phyloP scores from a whole-genome alignment of 306 rosid genomes.

The Acacia acuminata region DNA sequence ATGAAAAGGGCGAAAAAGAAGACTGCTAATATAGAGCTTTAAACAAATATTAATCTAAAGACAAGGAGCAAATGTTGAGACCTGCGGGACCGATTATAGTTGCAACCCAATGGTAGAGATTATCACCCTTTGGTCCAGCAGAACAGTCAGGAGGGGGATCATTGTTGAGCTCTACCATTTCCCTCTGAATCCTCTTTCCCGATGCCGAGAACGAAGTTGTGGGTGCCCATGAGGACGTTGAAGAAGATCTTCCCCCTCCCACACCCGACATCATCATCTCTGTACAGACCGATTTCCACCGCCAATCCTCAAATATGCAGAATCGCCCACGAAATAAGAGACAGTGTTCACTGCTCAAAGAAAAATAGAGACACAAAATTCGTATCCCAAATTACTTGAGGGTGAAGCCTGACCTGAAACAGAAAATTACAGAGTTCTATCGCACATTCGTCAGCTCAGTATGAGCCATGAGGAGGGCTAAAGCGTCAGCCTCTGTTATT shows the following conservation, averaged over 20 bases:
- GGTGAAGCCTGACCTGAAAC: not conserved
- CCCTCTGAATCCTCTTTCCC: conserved; percentile 84
- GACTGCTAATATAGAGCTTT: not conserved
- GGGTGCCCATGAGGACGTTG: conserved; percentile 69
- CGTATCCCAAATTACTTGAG: not conserved
- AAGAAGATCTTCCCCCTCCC: conserved; percentile 37
- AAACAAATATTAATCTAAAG: not conserved
- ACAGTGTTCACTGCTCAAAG: not conserved
- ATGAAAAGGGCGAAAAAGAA: not conserved
- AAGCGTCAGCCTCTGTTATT: not conserved
- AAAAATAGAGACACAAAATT: not conserved
- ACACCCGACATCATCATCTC: conserved; percentile 44
- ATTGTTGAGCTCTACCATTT: conserved; percentile 75
- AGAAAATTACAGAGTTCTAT: not conserved
- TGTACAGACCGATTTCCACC: conserved; percentile 12
- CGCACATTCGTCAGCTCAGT: not conserved
- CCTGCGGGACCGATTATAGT: conserved; percentile 81
- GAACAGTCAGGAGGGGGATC: conserved; percentile 84
- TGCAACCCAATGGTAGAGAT: conserved; percentile 94
- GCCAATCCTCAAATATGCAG: conserved; percentile 24
- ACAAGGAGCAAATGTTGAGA: not conserved
- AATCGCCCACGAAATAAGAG: not conserved
- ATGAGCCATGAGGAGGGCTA: not conserved
- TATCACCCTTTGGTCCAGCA: conserved; percentile 96
- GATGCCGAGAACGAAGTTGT: conserved; percentile 79